These are phyloP conservation scores for Clavispora asparagi DNA, from an alignment of 805 yeast genomes.

Conservation along the genomic window DNA sequence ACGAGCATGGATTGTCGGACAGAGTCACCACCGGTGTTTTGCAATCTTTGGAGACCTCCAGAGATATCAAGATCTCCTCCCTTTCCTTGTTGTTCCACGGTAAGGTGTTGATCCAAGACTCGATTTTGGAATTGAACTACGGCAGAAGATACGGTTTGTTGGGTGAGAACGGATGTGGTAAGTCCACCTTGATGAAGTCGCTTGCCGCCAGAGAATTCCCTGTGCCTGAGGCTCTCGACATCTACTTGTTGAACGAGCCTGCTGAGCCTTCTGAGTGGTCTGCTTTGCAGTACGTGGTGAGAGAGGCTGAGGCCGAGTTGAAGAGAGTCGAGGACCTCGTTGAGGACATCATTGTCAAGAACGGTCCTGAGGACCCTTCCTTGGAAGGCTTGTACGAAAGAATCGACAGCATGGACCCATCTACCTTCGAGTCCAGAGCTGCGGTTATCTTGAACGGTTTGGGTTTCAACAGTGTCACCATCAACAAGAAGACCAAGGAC, in stretches of 20 bases:
- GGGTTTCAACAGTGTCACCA: slow-evolving; percentile 86
- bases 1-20: slow-evolving; percentile 89
- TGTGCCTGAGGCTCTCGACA: slow-evolving; percentile 84
- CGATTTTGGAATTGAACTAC: slow-evolving; percentile 85
- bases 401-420: slow-evolving; percentile 92
- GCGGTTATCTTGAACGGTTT: slow-evolving; percentile 94
- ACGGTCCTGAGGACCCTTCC: slow-evolving; percentile 87
- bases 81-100: slow-evolving; percentile 95
- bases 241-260: slow-evolving; percentile 93
- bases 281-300: slow-evolving; percentile 93
- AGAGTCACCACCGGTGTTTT: slow-evolving; percentile 98
- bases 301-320: slow-evolving; percentile 92
- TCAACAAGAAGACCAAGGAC: slow-evolving; percentile 90
- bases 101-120: slow-evolving; percentile 90
- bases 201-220: slow-evolving; percentile 96
- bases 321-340: slow-evolving; percentile 87
- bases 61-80: slow-evolving; percentile 89
- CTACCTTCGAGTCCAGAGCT: slow-evolving; percentile 95
- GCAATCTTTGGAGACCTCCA: slow-evolving; percentile 80
- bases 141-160: slow-evolving; percentile 97
- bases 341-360: slow-evolving; percentile 81
- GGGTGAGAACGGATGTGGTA: slow-evolving; percentile 99
- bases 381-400: slow-evolving; percentile 91
- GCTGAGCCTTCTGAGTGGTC: slow-evolving; percentile 90
- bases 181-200: slow-evolving; percentile 89